These are phyloP conservation scores for Globisporangium paroecandrum DNA, from an alignment of 352 stramenopile species.

Conservation along the genomic window DNA sequence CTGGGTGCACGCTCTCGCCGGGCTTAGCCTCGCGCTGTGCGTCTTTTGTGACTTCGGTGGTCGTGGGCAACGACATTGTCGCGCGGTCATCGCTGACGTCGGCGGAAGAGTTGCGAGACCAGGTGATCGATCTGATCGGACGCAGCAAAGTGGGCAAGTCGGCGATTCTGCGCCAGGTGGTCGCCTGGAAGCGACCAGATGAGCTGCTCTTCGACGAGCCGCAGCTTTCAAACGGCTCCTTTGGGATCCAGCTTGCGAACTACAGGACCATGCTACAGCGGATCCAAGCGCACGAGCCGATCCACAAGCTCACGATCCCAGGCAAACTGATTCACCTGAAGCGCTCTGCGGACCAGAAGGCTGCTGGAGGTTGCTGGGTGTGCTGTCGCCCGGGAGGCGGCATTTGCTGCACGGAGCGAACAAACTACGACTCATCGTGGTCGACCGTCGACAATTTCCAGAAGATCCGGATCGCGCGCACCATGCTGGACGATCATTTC, in stretches of 20 bases:
- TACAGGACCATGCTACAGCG: constrained; percentile 84
- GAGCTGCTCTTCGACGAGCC: constrained; percentile 64
- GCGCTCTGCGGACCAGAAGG: constrained; percentile 32
- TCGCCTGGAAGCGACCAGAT: constrained; percentile 73
- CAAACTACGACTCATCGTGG: constrained; percentile 79
- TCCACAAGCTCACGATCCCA: constrained; percentile 77
- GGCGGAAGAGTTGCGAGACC: constrained; percentile 68
- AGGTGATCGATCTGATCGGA: constrained; percentile 81
- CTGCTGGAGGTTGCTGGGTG: constrained; percentile 64
- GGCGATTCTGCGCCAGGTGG: constrained; percentile 74
- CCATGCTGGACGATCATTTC: constrained; percentile 88
- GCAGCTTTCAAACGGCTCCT: constrained; percentile 26
- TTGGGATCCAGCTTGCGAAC: constrained; percentile 64
- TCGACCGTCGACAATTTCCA: constrained; percentile 54
- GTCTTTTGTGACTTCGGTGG: constrained; percentile 71
- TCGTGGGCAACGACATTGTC: constrained; percentile 85
- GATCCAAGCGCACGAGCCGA: constrained; percentile 78
- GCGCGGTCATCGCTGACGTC: constrained; percentile 74
- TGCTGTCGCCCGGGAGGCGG: constrained; percentile 76
- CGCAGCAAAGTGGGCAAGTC: constrained; percentile 85
- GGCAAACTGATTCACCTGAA: constrained; percentile 76
- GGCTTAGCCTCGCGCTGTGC: constrained; percentile 52
- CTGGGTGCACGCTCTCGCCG: constrained; percentile 76
- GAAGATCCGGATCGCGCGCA: constrained; percentile 74
- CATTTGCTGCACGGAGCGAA: constrained; percentile 82